Base-by-base conservation (phyloP, 2,329 filamentous ascomycete genomes). In the Lecanosticta acicola region DNA sequence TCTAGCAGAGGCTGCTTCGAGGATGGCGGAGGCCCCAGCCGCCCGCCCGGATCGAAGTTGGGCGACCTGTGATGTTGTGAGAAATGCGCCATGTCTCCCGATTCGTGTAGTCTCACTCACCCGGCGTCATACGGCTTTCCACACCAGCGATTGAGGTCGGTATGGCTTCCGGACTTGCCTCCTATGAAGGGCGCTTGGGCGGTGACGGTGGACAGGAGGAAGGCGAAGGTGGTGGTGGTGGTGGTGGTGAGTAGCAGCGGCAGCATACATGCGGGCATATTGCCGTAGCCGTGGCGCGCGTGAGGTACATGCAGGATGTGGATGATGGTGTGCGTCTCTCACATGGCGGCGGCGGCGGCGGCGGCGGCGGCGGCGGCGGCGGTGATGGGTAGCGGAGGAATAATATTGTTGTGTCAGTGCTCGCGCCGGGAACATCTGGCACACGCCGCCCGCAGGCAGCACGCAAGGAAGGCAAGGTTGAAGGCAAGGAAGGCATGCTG, bases 31-130 rank as follows among this genome's bases (percentile, higher is more conserved):
- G 66, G 62, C 5, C 66, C 51, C 4, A 77, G 65, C 57, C 66
- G 65, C 16, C 75, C 75, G 26, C 72, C 73, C 0, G 74, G 75
- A 50, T 75, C 60, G 51, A 73, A 69, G 1, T 71, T 69, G 3
- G 67, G 64, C 46, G 73, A 69, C 39, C 72, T 73, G 34, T 13
- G 7, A 11, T 11, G 8, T 16, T 39, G 39, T 21, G 34, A 45
- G 4, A 29, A 29, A 29, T 11, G 20, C 10, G 9, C 18, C 18
- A 39, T 20, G 18, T 40, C 18, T 13, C 21, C 32, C 18, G n/a
- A 17, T 2, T 16, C 21, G 16, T 4, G 16, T 26, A 18, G 21
- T 46, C 14, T 7, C 19, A 36, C 40, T 43, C 26, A 54, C 51
- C 48, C 51, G 32, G 46, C 48, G 33, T 51, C 19, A 56, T 74